Evolutionary conservation across 108 stramenopile genomes (phyloP), one percentile per base, ranked within the genome.

Genomic region (Cyclotella distinguenda): DNA sequence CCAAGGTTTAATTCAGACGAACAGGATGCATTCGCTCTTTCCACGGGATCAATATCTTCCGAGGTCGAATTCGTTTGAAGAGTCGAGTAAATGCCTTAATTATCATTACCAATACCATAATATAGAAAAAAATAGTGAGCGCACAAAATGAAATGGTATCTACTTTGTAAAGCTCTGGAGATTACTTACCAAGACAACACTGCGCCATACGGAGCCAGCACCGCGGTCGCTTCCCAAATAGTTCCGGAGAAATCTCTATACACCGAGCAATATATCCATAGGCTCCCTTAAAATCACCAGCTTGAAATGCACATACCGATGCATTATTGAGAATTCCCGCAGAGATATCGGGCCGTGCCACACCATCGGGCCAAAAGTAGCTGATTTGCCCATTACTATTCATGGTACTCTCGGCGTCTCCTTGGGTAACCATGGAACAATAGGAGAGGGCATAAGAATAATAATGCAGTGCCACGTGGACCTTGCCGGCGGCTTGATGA

Each of bases 121-220:
- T n/a, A n/a, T n/a, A n/a, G n/a, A n/a, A n/a, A n/a, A n/a, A n/a
- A n/a, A n/a, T n/a, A n/a, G n/a, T n/a, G n/a, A n/a, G n/a, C n/a
- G n/a, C n/a, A n/a, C n/a, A n/a, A n/a, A n/a, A n/a, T n/a, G n/a
- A n/a, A n/a, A n/a, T n/a, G n/a, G n/a, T n/a, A n/a, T n/a, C n/a
- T n/a, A n/a, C n/a, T n/a, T n/a, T n/a, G n/a, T n/a, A n/a, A n/a
- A n/a, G n/a, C 2, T 38, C 4, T 0, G 31, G 52, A 18, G 21
- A 36, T 31, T 26, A 73, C 83, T 63, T 66, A 68, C 92, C 92
- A 34, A 93, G 72, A 63, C 80, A 90, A 48, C 84, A 84, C 72
- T 93, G 87, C 8, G 76, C 87, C 81, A 93, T 67, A n/a, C 84
- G 80, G 23, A 93, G 61, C 92, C 92, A 93, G 35, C 74, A 78